Evolutionary conservation across 768 basidiomycete species (phyloP), one percentile per base, ranked within the genome.

Genomic region (Suillus occidentalis): DNA sequence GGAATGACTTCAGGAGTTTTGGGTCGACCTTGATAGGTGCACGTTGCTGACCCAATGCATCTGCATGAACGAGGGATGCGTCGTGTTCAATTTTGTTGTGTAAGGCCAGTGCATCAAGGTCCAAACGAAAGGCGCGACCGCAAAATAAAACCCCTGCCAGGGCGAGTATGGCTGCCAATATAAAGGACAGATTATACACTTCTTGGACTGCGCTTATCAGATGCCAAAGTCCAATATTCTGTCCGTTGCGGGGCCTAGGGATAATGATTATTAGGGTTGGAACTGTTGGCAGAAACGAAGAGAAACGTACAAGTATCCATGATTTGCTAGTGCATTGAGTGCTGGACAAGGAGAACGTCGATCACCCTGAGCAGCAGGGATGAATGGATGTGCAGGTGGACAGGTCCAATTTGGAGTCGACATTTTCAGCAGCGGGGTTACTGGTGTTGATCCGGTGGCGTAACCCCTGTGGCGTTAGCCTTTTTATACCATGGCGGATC

Each of bases 311-410:
- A 92, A 79, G 67, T 89, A 91, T 0, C 88, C 86, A 63, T 92
- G 88, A 70, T 92, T 91, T 0, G 91, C 90, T 71, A 91, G 81
- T 0, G 86, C 80, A 67, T 91, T 92, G 56, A 91, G 78, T 6
- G 89, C 91, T 8, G 91, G 91, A 70, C 90, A 92, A 42, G 87
- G 86, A 2, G 87, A 88, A 8, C 90, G 84, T 61, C 81, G 82
- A 67, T 89, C 89, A 13, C 68, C 67, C 34, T 58, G 61, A 65
- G 65, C 61, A 39, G 74, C 72, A 47, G 74, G 72, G 60, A 72
- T 66, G 49, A 72, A 75, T 7, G 69, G 70, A 47, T 53, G 71
- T 50, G 57, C 31, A 66, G 57, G 39, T 31, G 43, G 31, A 40
- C 22, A 60, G 13, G 16, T 61, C 55, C 45, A 25, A 60, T 50